A percentile compares a stretch with the other conserved stretches of the same genome.
Conservation (phyloP, 495 filamentous ascomycete species). For the Aspergillus heteromorphus region DNA sequence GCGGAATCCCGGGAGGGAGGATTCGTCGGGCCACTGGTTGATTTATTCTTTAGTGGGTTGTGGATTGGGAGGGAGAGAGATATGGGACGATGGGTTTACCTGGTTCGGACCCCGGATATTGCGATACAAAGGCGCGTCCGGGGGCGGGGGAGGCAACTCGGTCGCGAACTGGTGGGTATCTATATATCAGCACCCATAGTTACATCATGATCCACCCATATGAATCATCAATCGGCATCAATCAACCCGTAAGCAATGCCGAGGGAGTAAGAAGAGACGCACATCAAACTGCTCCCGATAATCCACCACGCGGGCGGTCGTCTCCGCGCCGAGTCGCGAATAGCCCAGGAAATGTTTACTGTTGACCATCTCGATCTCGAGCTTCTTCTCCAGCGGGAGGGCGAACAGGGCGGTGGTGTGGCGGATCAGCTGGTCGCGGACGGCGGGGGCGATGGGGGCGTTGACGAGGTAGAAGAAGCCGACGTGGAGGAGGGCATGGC, state of each 20-base stretch:
- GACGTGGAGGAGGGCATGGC: conserved; percentile 78
- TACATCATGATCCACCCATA: too few relatives aligned
- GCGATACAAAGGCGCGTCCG: conserved; percentile 64
- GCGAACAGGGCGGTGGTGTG: conserved; percentile 75
- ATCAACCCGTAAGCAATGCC: too few relatives aligned
- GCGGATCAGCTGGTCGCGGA: conserved; percentile 64
- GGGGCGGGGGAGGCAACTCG: conserved; percentile 60
- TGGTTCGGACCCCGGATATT: conserved; percentile 77
- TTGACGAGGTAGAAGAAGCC: conserved; percentile 92
- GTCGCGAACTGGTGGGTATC: conserved; percentile 53
- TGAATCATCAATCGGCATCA: background rate
- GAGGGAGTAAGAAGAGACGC: conserved; percentile 31
- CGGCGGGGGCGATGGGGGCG: conserved; percentile 62
- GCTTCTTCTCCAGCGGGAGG: conserved; percentile 73
- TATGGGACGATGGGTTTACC: conserved; percentile 18
- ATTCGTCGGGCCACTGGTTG: conserved; percentile 70
- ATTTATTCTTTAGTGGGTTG: background rate
- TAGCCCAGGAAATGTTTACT: conserved; percentile 56
- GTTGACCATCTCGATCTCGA: conserved; percentile 88
- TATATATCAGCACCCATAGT: too few relatives aligned
- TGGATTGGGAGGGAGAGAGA: too few relatives aligned
- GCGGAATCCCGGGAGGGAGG: conserved; percentile 66
- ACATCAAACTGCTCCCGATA: conserved; percentile 87
- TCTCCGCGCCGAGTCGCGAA: conserved; percentile 43
- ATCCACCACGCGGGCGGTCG: conserved; percentile 39